Evolutionary conservation across 2,329 filamentous ascomycete genomes (phyloP), one percentile per base, ranked within the genome.

Genomic region (Neonectria ditissima): DNA sequence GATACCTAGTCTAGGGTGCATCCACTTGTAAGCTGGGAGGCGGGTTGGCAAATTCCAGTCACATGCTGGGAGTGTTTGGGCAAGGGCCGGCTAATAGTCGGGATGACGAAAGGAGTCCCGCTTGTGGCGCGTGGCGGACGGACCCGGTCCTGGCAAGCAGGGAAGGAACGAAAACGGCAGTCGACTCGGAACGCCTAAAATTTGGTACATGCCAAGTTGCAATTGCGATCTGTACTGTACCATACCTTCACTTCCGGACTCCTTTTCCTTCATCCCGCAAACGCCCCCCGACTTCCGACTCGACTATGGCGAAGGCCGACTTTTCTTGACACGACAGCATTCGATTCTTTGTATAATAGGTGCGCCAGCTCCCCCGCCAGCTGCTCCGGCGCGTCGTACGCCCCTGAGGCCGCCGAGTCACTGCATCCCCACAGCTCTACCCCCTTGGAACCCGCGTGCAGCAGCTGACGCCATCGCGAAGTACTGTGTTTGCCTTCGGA

Each of bases 191-290:
- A 53, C 57, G 65, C 58, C 62, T 65, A 63, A 65, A 62, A 65
- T 69, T 70, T 62, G 60, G 68, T 68, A 72, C 69, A 68, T 71
- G 72, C 71, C 73, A 75, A 71, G 66, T 75, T 74, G 73, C 69
- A 71, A 47, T 68, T 69, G 63, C 68, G 67, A 74, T 72, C 69
- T 73, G 71, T 70, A 65, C 68, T 65, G 64, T 71, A 70, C 66
- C 47, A 55, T 61, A 37, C 39, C 51, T 32, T 53, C 22, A 47
- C 41, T 66, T 70, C 64, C 65, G 65, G 58, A 62, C 68, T 72
- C 54, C 62, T 65, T 69, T 64, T 65, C 67, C 65, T 66, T 47
- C 63, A 70, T n/a, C 65, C 51, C 54, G 45, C 48, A 47, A 54
- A 53, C 53, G 39, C 48, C 45, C 32, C 32, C 24, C 39, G 48